Evolutionary conservation across 1,284 basidiomycete species (phyloP).

Genomic region (Pisolithus thermaeus): DNA sequence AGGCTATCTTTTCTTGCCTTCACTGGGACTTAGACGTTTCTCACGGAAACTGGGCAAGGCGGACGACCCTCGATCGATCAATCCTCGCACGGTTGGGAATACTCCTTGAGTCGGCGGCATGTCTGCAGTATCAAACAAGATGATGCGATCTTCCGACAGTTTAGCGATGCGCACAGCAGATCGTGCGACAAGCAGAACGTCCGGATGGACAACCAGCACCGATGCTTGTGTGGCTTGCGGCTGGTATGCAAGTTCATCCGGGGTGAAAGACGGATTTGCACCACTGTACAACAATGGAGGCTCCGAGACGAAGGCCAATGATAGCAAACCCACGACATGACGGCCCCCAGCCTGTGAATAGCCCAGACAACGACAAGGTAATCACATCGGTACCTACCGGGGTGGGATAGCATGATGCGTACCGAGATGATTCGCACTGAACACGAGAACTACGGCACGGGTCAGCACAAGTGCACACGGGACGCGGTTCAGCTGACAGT

Average conservation of each 20-base stretch:
- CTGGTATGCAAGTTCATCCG: conserved; percentile 48
- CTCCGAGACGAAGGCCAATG: background rate
- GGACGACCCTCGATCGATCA: conserved; percentile 50
- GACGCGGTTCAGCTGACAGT: background rate
- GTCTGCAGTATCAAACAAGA: conserved; percentile 42
- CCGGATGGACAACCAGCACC: conserved; percentile 44
- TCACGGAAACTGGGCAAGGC: conserved; percentile 41
- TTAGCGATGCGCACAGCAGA: conserved; percentile 44
- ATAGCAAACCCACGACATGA: conserved; percentile 47
- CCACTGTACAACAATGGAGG: conserved; percentile 27
- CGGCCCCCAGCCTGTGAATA: conserved; percentile 63
- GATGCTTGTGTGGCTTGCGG: conserved; percentile 40
- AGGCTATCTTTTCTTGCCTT: conserved; percentile 65
- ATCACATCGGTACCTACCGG: conserved; percentile 32
- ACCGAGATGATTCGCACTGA: conserved; percentile 67
- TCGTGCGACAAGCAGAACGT: conserved; percentile 37
- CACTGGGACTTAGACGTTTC: conserved; percentile 49
- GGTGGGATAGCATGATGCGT: background rate
- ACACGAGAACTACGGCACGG: conserved; percentile 50
- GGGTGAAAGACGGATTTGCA: conserved; percentile 54
- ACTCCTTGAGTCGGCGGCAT: conserved; percentile 6
- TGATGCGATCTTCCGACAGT: conserved; percentile 52
- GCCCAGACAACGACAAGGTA: conserved; percentile 75
- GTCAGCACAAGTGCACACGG: conserved; percentile 5
- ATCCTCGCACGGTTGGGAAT: conserved; percentile 41